These are phyloP conservation scores for Geum urbanum DNA, from an alignment of 306 rosid species.

Conservation along the genomic window DNA sequence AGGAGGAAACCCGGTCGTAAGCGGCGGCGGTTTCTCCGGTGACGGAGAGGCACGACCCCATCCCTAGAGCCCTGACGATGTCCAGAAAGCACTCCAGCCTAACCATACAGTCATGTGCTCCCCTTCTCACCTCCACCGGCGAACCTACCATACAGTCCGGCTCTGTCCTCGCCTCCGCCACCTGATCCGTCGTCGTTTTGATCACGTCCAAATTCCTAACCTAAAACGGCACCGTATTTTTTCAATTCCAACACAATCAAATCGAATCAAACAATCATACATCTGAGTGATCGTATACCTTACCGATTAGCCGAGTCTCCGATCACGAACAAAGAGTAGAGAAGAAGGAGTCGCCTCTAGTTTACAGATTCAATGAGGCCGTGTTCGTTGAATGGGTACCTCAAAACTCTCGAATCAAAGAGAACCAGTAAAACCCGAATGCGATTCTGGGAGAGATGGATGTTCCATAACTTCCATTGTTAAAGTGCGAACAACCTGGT, in stretches of 20 bases:
- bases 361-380: background rate
- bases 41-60: conserved; percentile 76
- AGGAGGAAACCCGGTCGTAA: conserved; percentile 31
- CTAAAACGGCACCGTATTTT: background rate
- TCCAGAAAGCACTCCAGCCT: conserved; percentile 81
- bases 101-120: conserved; percentile 58
- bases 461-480: no score
- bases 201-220: background rate
- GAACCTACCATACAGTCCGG: conserved; percentile 32
- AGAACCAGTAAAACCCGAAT: background rate
- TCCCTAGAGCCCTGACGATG: conserved; percentile 80
- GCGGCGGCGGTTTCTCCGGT: conserved; percentile 13
- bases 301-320: background rate
- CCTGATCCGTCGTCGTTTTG: conserved; percentile 6
- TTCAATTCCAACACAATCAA: background rate
- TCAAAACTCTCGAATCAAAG: background rate
- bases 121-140: conserved; percentile 40
- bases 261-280: background rate
- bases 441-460: background rate
- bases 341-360: background rate
- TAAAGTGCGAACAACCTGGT: no score
- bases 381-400: background rate
- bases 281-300: background rate
- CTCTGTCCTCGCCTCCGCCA: background rate
- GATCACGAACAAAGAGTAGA: background rate